These are phyloP conservation scores for Magnusiomyces magnusii DNA, from an alignment of 1,139 yeast species.

Conservation along the genomic window DNA sequence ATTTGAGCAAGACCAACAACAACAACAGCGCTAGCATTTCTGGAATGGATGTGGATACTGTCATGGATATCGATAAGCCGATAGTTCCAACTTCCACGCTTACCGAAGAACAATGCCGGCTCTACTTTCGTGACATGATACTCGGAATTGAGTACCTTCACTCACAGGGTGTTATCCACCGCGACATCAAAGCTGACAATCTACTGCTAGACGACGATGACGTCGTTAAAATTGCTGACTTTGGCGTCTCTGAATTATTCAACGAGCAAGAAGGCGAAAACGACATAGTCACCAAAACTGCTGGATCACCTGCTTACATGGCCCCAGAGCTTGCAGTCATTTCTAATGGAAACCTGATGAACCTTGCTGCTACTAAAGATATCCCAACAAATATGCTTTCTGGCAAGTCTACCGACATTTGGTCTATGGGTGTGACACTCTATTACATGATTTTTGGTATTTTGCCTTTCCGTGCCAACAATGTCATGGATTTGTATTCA, in stretches of 20 bases:
- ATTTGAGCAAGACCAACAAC: neutral
- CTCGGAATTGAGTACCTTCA: constrained; percentile 89
- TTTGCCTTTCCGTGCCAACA: constrained; percentile 35
- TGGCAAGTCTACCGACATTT: constrained; percentile 65
- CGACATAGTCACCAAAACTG: constrained; percentile 46
- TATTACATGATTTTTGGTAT: constrained; percentile 35
- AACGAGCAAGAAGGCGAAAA: constrained; percentile 37
- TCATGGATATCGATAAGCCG: constrained; percentile 39
- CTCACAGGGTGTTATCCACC: constrained; percentile 85
- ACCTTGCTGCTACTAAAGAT: constrained; percentile 19
- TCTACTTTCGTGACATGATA: constrained; percentile 68
- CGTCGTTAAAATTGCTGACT: constrained; percentile 84
- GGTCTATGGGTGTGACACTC: constrained; percentile 72
- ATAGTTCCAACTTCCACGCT: constrained; percentile 21
- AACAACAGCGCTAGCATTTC: too few relatives aligned
- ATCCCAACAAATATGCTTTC: constrained; percentile 39
- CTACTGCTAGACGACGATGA: constrained; percentile 65
- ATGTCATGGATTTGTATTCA: constrained; percentile 45
- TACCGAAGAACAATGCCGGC: constrained; percentile 36
- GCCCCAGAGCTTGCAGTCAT: constrained; percentile 73
- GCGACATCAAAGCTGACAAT: constrained; percentile 96
- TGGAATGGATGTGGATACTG: too few relatives aligned
- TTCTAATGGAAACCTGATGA: constrained; percentile 7
- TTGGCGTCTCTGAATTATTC: constrained; percentile 80
- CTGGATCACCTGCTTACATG: constrained; percentile 80